Evolutionary conservation across 2,329 filamentous ascomycete species (phyloP), one percentile per base, ranked within the genome.

Genomic region (Trichoderma koningii): DNA sequence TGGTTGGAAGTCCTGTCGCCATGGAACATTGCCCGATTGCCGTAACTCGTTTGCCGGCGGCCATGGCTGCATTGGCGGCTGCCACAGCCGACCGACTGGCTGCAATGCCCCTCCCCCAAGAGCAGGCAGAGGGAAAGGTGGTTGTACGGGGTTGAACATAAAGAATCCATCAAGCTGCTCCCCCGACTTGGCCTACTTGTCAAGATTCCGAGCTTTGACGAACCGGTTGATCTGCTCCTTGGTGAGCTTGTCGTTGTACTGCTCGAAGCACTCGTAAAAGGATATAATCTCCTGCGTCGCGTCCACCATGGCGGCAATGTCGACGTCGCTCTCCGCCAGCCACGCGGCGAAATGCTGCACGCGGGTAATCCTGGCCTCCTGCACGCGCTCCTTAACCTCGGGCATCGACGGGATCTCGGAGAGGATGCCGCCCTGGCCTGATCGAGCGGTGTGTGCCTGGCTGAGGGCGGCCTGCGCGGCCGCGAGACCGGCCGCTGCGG

Each of bases 231-330:
- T 82, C 70, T 86, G 83, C 72, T 87, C 85, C 56, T 82, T 75
- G 2, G 83, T 85, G 45, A 82, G 76, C 71, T 87, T 87, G 62
- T 87, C 85, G 68, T 86, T 85, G 69, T 86, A 87, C 69, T 85
- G 81, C 72, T 87, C 85, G 57, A 85, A 80, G 66, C 80, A 85
- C 73, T 96, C 91, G 74, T 97, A 97, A 68, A 97, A 85, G 3
- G 91, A 93, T 61, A 97, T 91, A 68, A 97, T 85, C 78, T 97
- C 93, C 77, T 97, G 93, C 0, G 91, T 94, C 72, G 90, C 92
- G 76, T 97, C 92, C 57, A 96, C 89, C 76, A 96, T 89, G 38
- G 88, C 89, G 69, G 91, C 87, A 72, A 97, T 90, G 71, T 96
- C 91, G 50, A 97, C 86, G 64, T 87, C 89, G 71, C 91, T 95